A percentile compares a stretch with the other conserved stretches of the same genome.
These are phyloP conservation scores for Candida easanensis DNA, from an alignment of 805 yeast species.

Conservation along the genomic window DNA sequence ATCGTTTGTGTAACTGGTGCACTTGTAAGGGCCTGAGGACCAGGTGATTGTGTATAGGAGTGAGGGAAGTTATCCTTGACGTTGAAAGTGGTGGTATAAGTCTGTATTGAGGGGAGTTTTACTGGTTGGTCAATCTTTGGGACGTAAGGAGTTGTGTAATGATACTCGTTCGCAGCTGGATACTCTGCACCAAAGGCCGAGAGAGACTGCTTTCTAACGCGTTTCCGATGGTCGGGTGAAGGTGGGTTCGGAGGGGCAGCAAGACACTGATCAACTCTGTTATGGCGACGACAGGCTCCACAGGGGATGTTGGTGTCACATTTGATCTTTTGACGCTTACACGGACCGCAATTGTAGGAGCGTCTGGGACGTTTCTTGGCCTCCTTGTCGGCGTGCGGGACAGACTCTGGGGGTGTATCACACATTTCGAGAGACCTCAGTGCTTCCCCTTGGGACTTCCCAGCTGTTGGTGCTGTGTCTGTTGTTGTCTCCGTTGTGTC, in stretches of 20 bases:
- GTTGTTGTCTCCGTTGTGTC: no score
- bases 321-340: conserved; percentile 50
- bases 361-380: conserved; percentile 37
- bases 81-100: conserved; percentile 19
- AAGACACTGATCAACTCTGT: conserved; percentile 37
- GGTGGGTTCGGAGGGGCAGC: conserved; percentile 45
- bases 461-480: no score
- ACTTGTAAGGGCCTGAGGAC: neutral
- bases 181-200: conserved; percentile 11
- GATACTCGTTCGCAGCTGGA: neutral
- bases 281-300: conserved; percentile 40
- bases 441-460: no score
- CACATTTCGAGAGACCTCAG: neutral
- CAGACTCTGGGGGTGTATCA: no score
- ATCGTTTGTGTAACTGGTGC: neutral
- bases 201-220: conserved; percentile 20
- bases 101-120: conserved; percentile 18
- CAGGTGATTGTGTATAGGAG: conserved; percentile 8
- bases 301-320: conserved; percentile 51
- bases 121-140: neutral
- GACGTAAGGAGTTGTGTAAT: neutral
- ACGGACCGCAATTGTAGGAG: conserved; percentile 56
- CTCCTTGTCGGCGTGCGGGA: conserved; percentile 4
- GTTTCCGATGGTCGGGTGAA: conserved; percentile 32
- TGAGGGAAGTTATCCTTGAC: conserved; percentile 12